Percentiles rank a stretch among this genome's conserved stretches.
Conservation (phyloP, 164 flowering plant genomes). For the Piper longum region DNA sequence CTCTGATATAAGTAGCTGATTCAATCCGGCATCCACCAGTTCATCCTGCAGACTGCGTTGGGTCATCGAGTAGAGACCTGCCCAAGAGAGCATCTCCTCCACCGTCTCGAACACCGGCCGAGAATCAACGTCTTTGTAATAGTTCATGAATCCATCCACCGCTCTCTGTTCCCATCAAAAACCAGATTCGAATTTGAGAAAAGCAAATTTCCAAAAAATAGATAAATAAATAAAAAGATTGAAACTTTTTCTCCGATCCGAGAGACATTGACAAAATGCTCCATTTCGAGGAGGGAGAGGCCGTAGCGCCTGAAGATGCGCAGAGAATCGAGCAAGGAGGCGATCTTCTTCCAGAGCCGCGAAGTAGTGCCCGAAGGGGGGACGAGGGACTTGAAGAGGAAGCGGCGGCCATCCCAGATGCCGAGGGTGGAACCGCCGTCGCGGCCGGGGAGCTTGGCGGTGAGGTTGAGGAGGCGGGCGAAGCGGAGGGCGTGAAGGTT, state of each 20-base stretch:
- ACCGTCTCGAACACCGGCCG: constrained; percentile 72
- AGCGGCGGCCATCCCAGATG: constrained; percentile 71
- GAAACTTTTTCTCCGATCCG: neutral
- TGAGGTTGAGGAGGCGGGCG: constrained; percentile 34
- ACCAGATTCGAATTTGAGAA: neutral
- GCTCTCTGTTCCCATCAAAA: constrained; percentile 23
- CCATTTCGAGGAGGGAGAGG: constrained; percentile 58
- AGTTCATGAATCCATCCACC: constrained; percentile 48
- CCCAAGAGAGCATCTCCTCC: constrained; percentile 89
- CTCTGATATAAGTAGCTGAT: constrained; percentile 53
- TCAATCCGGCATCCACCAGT: constrained; percentile 39
- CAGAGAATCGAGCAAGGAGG: constrained; percentile 30
- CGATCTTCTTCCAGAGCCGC: constrained; percentile 21
- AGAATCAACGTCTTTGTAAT: constrained; percentile 35
- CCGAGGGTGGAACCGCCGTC: constrained; percentile 25
- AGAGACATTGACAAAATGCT: constrained; percentile 47
- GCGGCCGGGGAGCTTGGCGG: constrained; percentile 10
- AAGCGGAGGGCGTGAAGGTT: constrained; percentile 52
- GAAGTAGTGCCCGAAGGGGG: constrained; percentile 4
- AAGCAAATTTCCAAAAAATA: neutral
- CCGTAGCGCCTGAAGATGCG: constrained; percentile 51
- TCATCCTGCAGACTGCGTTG: constrained; percentile 44
- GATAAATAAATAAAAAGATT: too few relatives aligned
- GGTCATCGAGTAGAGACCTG: constrained; percentile 61
- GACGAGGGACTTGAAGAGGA: constrained; percentile 42